These are phyloP conservation scores for Magnusiomyces paraingens DNA, from an alignment of 1,139 yeast species.

Conservation along the genomic window DNA sequence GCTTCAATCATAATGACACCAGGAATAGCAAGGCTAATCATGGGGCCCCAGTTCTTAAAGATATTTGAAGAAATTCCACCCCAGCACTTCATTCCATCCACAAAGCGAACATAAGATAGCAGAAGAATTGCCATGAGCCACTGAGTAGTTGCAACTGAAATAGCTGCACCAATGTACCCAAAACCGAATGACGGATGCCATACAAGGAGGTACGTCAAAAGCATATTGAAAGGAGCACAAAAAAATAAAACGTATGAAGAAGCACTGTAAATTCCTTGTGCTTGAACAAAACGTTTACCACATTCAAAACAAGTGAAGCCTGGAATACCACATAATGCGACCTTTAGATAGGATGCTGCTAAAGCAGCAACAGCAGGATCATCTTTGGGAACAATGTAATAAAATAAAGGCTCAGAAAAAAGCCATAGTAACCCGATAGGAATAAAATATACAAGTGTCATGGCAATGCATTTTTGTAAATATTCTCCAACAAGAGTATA, in stretches of 20 bases:
- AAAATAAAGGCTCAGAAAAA: slow-evolving; percentile 48
- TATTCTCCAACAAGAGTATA: slow-evolving; percentile 48
- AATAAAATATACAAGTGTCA: slow-evolving; percentile 39
- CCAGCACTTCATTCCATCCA: slow-evolving; percentile 69
- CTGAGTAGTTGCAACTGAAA: slow-evolving; percentile 53
- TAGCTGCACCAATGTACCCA: slow-evolving; percentile 61
- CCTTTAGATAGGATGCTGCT: slow-evolving; percentile 58
- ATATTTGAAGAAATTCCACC: slow-evolving; percentile 48
- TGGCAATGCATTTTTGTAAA: slow-evolving; percentile 49
- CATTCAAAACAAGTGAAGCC: slow-evolving; percentile 77
- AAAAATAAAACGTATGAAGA: slow-evolving; percentile 68
- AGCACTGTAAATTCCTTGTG: slow-evolving; percentile 88
- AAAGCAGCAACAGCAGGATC: slow-evolving; percentile 51
- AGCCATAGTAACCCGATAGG: slow-evolving; percentile 49
- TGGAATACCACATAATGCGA: slow-evolving; percentile 69
- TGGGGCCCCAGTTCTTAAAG: slow-evolving; percentile 51
- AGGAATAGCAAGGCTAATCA: slow-evolving; percentile 63
- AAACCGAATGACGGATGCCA: slow-evolving; percentile 60
- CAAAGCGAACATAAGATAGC: slow-evolving; percentile 44
- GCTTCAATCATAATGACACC: slow-evolving; percentile 82
- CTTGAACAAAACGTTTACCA: slow-evolving; percentile 73
- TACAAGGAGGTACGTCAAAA: slow-evolving; percentile 63
- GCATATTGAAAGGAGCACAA: slow-evolving; percentile 71
- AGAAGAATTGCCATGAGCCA: slow-evolving; percentile 56
- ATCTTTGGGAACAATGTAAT: slow-evolving; percentile 30